Percentiles rank a stretch among this genome's conserved stretches.
phyloP scores from a whole-genome alignment of 176 grass and related monocot genomes.

The Canna indica region DNA sequence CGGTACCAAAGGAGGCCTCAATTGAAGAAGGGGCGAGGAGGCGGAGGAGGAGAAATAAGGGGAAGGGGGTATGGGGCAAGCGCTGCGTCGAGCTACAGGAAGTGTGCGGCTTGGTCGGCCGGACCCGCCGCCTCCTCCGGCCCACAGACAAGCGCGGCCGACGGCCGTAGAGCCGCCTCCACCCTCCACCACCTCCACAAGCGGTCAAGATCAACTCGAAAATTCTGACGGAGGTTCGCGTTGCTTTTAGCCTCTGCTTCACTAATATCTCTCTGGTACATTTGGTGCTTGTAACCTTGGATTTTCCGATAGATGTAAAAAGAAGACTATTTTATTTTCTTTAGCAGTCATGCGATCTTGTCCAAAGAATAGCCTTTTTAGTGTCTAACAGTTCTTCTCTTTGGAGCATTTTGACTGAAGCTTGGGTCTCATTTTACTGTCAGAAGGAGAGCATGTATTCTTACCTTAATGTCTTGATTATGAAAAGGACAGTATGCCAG shows the following conservation, averaged over 20 bases:
- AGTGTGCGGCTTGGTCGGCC: not conserved
- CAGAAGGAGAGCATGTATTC: not conserved
- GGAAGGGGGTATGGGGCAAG: slow-evolving; percentile 1
- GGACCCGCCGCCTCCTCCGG: not conserved
- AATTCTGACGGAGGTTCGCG: not conserved
- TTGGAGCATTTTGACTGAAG: not conserved
- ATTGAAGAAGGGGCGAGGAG: not conserved
- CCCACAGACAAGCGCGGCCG: not conserved
- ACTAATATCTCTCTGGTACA: not conserved
- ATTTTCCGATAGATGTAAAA: not conserved
- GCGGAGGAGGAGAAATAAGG: not conserved
- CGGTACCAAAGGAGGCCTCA: not conserved
- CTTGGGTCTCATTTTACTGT: not conserved
- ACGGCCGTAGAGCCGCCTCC: not conserved
- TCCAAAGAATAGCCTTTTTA: not conserved
- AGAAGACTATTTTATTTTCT: not conserved
- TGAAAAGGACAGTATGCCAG: not conserved
- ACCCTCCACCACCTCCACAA: not conserved
- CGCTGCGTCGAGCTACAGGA: slow-evolving; percentile 11
- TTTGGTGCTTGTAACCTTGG: not conserved
- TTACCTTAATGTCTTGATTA: not conserved
- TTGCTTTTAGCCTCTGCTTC: not conserved
- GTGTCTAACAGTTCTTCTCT: not conserved
- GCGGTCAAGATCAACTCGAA: not conserved
- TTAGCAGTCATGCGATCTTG: not conserved